Conservation (phyloP, 2,329 filamentous ascomycete species). For the Xylariaceae sp. region DNA sequence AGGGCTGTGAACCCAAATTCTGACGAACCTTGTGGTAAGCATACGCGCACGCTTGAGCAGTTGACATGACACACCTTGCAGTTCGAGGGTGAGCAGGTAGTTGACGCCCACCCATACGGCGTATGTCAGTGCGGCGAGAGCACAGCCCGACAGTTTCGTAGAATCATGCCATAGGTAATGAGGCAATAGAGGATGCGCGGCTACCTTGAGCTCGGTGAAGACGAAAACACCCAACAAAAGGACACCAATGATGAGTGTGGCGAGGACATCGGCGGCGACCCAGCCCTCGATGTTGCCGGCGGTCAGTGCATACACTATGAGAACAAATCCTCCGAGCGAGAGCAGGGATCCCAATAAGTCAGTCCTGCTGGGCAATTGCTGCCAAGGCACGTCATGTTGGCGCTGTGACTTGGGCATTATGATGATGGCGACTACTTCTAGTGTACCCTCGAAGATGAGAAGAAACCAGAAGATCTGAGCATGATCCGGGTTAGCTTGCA, state of each 20-base stretch:
- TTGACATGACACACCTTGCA: slow-evolving; percentile 5
- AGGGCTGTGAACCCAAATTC: slow-evolving; percentile 4
- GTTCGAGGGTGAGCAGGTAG: slow-evolving; percentile 2
- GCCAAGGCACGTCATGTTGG: neutral
- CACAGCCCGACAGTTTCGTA: neutral
- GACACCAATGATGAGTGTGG: neutral
- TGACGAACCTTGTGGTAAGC: no score
- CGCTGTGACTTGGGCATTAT: neutral
- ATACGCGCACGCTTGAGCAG: no score
- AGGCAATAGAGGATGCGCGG: neutral
- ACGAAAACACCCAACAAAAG: neutral
- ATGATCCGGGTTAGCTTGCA: no score
- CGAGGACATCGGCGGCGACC: neutral
- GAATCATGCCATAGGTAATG: neutral
- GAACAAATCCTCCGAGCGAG: slow-evolving; percentile 1
- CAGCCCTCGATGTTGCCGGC: slow-evolving; percentile 1
- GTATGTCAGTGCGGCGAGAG: slow-evolving; percentile 2
- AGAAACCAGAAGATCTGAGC: slow-evolving; percentile 6
- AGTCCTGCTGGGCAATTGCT: neutral
- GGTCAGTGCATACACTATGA: neutral
- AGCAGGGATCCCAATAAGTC: neutral
- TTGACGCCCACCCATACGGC: slow-evolving; percentile 1
- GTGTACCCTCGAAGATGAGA: slow-evolving; percentile 1
- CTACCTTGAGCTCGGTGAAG: neutral
- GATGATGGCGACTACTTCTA: neutral